Evolutionary conservation across 306 rosid species (phyloP), one percentile per base, ranked within the genome.

Genomic region (Sindora glabra): DNA sequence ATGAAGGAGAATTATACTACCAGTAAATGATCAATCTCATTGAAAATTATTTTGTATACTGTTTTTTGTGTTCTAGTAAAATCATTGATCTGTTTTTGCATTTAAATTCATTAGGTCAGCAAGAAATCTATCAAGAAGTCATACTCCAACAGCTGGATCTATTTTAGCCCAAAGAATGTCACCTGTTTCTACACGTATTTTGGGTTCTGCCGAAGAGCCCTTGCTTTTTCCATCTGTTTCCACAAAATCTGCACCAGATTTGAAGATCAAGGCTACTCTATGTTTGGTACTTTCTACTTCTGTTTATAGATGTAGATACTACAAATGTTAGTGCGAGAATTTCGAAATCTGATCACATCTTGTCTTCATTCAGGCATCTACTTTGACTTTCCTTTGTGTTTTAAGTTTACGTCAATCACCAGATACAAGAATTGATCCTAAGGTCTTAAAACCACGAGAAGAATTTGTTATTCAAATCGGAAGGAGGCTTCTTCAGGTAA

Each of bases 401-500:
- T 53, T 76, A 48, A 86, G 74, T 67, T 71, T 78, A 27, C 58
- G 74, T 52, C 81, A 48, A 12, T 68, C 75, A 36, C 56, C 74
- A 18, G 79, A 83, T 58, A 53, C 51, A 50, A 47, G 47, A 64
- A 42, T 40, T 66, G 41, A 56, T 46, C 51, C 73, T 13, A 8
- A 25, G 74, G 48, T 56, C 48, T 55, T 41, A 48, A 70, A 62
- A 48, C 81, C 80, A 52, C 73, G 73, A 36, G 75, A 69, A 59
- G 81, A 87, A 65, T 41, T 77, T 57, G 92, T 86, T 51, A 64
- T 89, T 18, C 81, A 55, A 77, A 85, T 84, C 37, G 85, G 94
- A 56, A 64, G 97, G 68, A 80, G 78, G 84, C 86, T 86, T 39
- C 77, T 82, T 27, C 94, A 86, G 94, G 95, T 87, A 81, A 36